Conservation (phyloP, 441 rosid species). For the Sinapis alba region DNA sequence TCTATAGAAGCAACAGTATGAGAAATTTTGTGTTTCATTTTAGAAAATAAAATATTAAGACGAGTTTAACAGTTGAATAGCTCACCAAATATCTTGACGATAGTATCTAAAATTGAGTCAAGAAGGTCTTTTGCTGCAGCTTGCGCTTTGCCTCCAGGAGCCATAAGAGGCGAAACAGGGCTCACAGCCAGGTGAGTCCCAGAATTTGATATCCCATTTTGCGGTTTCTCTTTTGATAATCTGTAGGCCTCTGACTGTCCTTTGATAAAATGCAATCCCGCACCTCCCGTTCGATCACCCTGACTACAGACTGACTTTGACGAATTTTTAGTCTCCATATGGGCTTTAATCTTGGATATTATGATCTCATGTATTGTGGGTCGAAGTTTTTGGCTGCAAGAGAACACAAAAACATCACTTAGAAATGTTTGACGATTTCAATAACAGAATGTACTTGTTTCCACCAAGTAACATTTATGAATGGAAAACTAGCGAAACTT, state of each 20-base stretch:
- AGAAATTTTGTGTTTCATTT: conserved; percentile 35
- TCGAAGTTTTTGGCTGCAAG: conserved; percentile 88
- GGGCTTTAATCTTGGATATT: conserved; percentile 83
- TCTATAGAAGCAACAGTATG: conserved; percentile 50
- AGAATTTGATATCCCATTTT: conserved; percentile 71
- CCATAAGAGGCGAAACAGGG: conserved; percentile 97
- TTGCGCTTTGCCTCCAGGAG: conserved; percentile 98
- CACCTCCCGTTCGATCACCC: conserved; percentile 49
- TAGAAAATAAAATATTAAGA: conserved; percentile 12
- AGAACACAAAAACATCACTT: conserved; percentile 37
- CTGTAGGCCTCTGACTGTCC: conserved; percentile 75
- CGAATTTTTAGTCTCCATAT: conserved; percentile 60
- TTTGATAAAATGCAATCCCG: conserved; percentile 57
- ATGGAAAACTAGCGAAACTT: conserved; percentile 16
- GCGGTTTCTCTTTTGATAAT: conserved; percentile 73
- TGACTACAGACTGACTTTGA: conserved; percentile 67
- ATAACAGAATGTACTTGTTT: conserved; percentile 4
- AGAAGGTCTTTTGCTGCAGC: conserved; percentile 88
- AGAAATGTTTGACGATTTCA: conserved; percentile 2
- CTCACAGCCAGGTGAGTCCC: conserved; percentile 84
- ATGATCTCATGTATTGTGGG: conserved; percentile 97
- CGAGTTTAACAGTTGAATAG: conserved; percentile 19
- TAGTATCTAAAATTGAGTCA: conserved; percentile 82
- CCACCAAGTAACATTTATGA: conserved; percentile 14
- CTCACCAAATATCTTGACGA: conserved; percentile 93